Conservation (phyloP, 2,329 filamentous ascomycete genomes). For the Dactylellina leptospora region DNA sequence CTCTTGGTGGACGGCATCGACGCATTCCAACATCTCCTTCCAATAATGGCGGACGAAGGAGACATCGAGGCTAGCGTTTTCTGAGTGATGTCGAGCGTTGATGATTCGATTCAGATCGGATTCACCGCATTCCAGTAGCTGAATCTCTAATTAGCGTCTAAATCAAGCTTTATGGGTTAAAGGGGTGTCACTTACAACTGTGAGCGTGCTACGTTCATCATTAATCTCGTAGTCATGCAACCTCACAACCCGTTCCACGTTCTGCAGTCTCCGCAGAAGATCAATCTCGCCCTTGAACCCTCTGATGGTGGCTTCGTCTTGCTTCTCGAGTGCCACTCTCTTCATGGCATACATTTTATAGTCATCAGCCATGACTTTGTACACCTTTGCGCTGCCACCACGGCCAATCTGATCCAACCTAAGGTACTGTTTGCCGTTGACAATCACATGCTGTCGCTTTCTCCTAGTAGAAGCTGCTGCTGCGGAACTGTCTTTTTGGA, state of each 20-base stretch:
- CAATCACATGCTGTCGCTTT: constrained; percentile 81
- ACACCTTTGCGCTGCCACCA: constrained; percentile 92
- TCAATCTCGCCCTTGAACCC: constrained; percentile 97
- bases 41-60: constrained; percentile 97
- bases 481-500: constrained; percentile 74
- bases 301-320: constrained; percentile 81
- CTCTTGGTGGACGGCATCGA: constrained; percentile 84
- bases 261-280: constrained; percentile 79
- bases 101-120: constrained; percentile 89
- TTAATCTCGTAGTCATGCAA: constrained; percentile 94
- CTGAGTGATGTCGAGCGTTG: constrained; percentile 74
- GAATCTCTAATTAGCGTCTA: constrained; percentile 16
- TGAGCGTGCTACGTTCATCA: constrained; percentile 85
- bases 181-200: constrained; percentile 70
- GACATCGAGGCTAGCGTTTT: constrained; percentile 80
- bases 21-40: constrained; percentile 98
- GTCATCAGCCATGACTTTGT: constrained; percentile 95
- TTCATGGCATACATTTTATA: constrained; percentile 95
- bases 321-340: constrained; percentile 86
- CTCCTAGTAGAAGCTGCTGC: constrained; percentile 70
- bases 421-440: constrained; percentile 92
- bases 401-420: constrained; percentile 89
- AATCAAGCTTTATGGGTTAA: background rate
- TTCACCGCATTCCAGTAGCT: constrained; percentile 98
- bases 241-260: constrained; percentile 88